phyloP scores from a whole-genome alignment of 495 filamentous ascomycete species.

The Daldinia vernicosa region DNA sequence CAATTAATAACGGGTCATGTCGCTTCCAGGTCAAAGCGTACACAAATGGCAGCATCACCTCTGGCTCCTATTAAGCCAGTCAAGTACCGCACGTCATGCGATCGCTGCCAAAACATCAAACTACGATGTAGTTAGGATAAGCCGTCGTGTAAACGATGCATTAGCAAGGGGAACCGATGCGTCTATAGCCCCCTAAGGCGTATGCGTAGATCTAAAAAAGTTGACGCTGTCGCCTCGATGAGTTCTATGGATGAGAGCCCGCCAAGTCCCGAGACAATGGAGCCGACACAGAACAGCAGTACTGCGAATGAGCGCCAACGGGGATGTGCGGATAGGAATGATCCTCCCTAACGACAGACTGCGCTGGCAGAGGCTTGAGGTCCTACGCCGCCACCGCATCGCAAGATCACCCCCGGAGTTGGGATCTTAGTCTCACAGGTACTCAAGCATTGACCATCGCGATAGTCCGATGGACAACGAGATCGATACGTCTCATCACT shows the following conservation, averaged over 20 bases:
- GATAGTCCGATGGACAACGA: neutral
- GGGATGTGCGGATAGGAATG: neutral
- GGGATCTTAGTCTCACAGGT: neutral
- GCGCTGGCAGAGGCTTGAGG: neutral
- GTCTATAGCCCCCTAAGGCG: neutral
- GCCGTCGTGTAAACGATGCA: slow-evolving; percentile 56
- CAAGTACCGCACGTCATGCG: slow-evolving; percentile 59
- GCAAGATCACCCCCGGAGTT: neutral
- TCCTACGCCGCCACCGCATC: neutral
- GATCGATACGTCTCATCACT: neutral
- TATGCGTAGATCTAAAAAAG: neutral
- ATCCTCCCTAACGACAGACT: neutral
- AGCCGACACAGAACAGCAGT: neutral
- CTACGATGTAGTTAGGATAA: slow-evolving; percentile 61
- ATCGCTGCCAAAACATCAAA: slow-evolving; percentile 60
- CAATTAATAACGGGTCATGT: neutral
- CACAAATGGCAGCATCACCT: neutral
- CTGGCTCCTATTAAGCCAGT: slow-evolving; percentile 9
- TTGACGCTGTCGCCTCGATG: neutral
- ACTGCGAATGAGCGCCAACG: neutral
- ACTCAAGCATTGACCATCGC: neutral
- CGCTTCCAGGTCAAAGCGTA: neutral
- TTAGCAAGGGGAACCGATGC: slow-evolving; percentile 47
- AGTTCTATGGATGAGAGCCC: neutral
- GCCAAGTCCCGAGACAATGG: neutral